Base-by-base conservation (phyloP, 345 rosid species). In the Moricandia moricandioides region DNA sequence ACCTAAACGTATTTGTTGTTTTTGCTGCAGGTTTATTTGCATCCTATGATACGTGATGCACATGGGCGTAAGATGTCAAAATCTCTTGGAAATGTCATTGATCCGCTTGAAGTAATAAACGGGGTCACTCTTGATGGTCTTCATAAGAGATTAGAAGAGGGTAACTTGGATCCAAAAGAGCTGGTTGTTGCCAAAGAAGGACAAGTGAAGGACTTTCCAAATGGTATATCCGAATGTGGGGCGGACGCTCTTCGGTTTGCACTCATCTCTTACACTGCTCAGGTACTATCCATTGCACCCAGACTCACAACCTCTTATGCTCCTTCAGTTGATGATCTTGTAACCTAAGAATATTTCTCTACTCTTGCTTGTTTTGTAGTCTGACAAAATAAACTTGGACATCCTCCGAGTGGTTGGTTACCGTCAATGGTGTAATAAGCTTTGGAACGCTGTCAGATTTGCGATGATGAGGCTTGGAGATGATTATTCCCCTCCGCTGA, bases 201-300 rank as follows among this genome's bases (percentile, higher is more conserved):
- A 56, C 98, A 89, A 82, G 78, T 70, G 80, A 87, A 82, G 72
- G 97, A 95, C 71, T 95, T 90, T 59, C 98, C 98, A 58, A 82
- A 84, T 87, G 99, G 99, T 74, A 92, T 95, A 31, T 67, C 97
- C 69, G 98, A 95, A 86, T 95, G 99, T 81, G 99, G 99, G 34
- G 85, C 99, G n/a, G 99, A 95, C 72, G 99, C 98, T 70, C 98
- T 95, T 45, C 96, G 99, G 31, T 95, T 95, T 85, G 97, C 99
- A 1, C 99, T 95, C 13, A 87, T 95, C 72, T 84, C 92, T 13
- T 95, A 95, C 84, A 90, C 97, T 6, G 96, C 98, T 78, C 99
- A 92, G 98, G 99, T 95, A 79, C 56, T 11, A 73, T 3, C 70
- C 59, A 43, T 69, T 68, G 69, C 71, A 39, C 65, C 69, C 62